These are phyloP conservation scores for Quercus dentata DNA, from an alignment of 306 rosid genomes.

Conservation along the genomic window DNA sequence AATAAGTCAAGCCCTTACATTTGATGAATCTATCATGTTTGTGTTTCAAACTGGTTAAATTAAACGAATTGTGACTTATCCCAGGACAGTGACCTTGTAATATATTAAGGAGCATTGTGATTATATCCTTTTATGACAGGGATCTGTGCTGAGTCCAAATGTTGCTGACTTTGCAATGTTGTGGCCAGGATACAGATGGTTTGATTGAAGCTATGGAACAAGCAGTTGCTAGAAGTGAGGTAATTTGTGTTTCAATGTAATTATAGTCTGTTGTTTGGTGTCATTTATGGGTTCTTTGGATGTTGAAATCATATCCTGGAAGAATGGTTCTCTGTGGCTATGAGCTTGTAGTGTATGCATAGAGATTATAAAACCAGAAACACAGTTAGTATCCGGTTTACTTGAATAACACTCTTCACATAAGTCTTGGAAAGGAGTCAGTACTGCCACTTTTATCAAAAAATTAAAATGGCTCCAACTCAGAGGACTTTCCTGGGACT, in stretches of 20 bases:
- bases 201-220: constrained; percentile 83
- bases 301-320: neutral
- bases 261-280: neutral
- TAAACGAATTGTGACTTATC: constrained; percentile 30
- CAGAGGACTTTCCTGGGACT: neutral
- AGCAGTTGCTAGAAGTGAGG: constrained; percentile 92
- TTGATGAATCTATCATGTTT: neutral
- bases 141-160: constrained; percentile 62
- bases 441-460: neutral
- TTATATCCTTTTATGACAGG: constrained; percentile 61
- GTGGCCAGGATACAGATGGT: constrained; percentile 95
- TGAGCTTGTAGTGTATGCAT: neutral
- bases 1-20: constrained; percentile 16
- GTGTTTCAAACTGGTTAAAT: constrained; percentile 17
- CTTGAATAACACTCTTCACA: neutral
- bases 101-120: constrained; percentile 51
- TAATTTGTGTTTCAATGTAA: constrained; percentile 32
- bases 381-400: neutral
- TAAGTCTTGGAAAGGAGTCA: neutral
- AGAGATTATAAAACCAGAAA: neutral
- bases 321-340: constrained; percentile 5
- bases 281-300: constrained; percentile 5
- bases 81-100: constrained; percentile 34
- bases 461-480: neutral
- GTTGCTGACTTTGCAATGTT: constrained; percentile 89